Conservation (phyloP, 2,329 filamentous ascomycete genomes). For the Polychaeton citri region DNA sequence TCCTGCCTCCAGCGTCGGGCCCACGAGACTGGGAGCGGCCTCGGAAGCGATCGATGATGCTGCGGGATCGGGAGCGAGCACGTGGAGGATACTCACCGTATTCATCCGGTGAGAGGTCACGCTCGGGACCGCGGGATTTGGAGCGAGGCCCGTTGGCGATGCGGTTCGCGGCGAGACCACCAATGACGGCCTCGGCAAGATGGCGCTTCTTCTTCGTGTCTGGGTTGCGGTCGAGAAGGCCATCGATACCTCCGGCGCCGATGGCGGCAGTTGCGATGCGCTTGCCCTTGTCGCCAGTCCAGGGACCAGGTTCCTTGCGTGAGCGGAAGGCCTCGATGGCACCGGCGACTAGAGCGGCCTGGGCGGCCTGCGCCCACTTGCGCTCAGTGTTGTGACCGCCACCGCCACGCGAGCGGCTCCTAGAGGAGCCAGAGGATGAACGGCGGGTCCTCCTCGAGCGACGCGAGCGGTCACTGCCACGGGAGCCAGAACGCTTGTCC, state of each 20-base stretch:
- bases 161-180: slow-evolving; percentile 74
- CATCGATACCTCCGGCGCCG: slow-evolving; percentile 76
- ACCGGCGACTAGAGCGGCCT: slow-evolving; percentile 79
- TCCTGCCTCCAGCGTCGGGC: slow-evolving; percentile 21
- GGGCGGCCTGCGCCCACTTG: slow-evolving; percentile 62
- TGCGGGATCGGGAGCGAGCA: slow-evolving; percentile 54
- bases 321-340: slow-evolving; percentile 86
- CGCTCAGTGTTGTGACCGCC: slow-evolving; percentile 44
- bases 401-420: slow-evolving; percentile 37
- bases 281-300: slow-evolving; percentile 85
- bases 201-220: slow-evolving; percentile 67
- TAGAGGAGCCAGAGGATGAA: slow-evolving; percentile 35
- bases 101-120: slow-evolving; percentile 24
- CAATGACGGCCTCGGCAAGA: slow-evolving; percentile 74
- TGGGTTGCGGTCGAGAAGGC: slow-evolving; percentile 52
- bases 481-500: slow-evolving; percentile 45
- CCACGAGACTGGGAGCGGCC: slow-evolving; percentile 39
- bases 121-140: slow-evolving; percentile 46
- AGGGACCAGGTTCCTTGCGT: slow-evolving; percentile 75
- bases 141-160: slow-evolving; percentile 68
- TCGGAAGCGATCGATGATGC: slow-evolving; percentile 32
- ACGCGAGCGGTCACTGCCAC: slow-evolving; percentile 30
- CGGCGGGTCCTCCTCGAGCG: slow-evolving; percentile 41
- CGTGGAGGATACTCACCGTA: slow-evolving; percentile 6
- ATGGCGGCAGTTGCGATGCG: slow-evolving; percentile 77